Evolutionary conservation across 495 filamentous ascomycete species (phyloP).

Genomic region (Oidiodendron maius): DNA sequence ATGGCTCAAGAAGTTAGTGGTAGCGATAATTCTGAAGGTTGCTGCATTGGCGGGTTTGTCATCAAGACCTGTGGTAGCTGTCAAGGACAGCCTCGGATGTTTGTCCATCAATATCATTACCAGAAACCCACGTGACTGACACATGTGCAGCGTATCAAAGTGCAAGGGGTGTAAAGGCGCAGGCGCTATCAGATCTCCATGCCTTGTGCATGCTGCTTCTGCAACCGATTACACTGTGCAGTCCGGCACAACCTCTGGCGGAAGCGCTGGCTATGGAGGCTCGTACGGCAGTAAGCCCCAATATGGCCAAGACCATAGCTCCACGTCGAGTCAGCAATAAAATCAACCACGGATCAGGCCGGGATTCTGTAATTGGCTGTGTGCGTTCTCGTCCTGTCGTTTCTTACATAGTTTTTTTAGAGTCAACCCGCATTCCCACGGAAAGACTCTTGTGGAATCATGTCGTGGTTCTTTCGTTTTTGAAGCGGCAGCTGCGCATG

Average conservation of each 20-base stretch:
- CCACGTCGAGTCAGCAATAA: not conserved
- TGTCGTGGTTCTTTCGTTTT: too few species aligned
- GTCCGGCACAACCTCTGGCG: not conserved
- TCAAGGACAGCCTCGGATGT: slow-evolving; percentile 5
- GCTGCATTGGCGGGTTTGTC: slow-evolving; percentile 3
- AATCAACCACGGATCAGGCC: not conserved
- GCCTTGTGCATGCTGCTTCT: not conserved
- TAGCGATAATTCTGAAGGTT: not conserved
- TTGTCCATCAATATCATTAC: not conserved
- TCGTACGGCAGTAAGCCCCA: not conserved
- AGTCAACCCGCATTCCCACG: too few species aligned
- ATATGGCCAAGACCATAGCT: slow-evolving; percentile 4
- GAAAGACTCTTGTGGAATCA: too few species aligned
- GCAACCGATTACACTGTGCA: not conserved
- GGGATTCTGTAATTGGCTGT: not conserved
- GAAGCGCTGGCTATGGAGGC: slow-evolving; percentile 3
- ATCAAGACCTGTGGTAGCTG: slow-evolving; percentile 1
- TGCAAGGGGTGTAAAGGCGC: not conserved
- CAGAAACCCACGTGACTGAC: not conserved
- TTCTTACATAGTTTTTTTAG: not conserved
- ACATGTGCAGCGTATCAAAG: not conserved
- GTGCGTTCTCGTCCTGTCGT: not conserved
- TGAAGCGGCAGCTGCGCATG: too few species aligned
- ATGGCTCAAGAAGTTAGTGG: not conserved
- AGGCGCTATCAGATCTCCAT: not conserved